These are phyloP conservation scores for Leccinum ponderosum DNA, from an alignment of 1,284 basidiomycete genomes.

Conservation along the genomic window DNA sequence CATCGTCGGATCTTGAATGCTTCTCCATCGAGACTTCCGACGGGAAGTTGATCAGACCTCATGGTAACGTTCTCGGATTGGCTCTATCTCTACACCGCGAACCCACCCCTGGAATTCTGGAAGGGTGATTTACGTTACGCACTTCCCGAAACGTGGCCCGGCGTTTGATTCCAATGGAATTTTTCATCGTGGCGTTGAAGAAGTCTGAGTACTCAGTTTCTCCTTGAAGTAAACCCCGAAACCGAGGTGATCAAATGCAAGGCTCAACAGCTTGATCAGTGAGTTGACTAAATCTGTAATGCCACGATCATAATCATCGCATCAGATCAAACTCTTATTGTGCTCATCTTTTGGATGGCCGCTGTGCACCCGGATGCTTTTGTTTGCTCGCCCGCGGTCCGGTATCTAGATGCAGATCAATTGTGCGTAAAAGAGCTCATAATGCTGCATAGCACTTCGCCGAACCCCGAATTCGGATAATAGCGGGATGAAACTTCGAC, in stretches of 20 bases:
- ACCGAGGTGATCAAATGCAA: background rate
- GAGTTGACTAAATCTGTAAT: background rate
- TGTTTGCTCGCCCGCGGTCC: background rate
- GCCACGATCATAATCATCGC: background rate
- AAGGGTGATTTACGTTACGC: conserved; percentile 8
- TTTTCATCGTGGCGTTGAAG: background rate
- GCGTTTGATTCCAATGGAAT: conserved; percentile 16
- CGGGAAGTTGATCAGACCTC: conserved; percentile 4
- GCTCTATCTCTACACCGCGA: background rate
- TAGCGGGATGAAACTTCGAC: background rate
- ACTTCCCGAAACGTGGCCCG: background rate
- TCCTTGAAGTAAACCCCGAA: background rate
- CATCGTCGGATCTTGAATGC: background rate
- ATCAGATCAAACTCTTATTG: background rate
- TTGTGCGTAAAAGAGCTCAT: background rate
- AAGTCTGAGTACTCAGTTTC: background rate
- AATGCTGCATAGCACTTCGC: background rate
- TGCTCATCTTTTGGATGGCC: background rate
- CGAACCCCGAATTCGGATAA: conserved; percentile 4
- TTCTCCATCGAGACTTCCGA: background rate
- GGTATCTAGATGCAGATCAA: conserved; percentile 2
- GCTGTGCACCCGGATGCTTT: background rate
- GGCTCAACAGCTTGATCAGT: background rate
- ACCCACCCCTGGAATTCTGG: background rate
- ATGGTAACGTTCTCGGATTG: background rate